Evolutionary conservation across 345 rosid species (phyloP), one percentile per base, ranked within the genome.

Genomic region (Dipteronia sinensis): DNA sequence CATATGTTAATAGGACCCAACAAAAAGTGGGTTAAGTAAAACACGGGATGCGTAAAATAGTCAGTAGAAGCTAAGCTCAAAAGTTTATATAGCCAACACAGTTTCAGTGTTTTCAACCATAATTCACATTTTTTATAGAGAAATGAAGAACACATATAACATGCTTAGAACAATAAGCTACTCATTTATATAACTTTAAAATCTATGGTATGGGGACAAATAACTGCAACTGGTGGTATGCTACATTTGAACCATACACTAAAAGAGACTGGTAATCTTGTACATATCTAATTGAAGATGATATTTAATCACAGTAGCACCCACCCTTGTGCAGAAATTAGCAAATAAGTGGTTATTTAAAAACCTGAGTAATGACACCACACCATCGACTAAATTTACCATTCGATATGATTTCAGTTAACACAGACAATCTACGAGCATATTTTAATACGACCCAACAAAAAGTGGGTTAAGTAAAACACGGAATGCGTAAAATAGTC

Each of bases 171-270:
- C 2, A 20, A 3, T 67, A 20, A 13, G 13, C 25, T 2, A 51
- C 40, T 47, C 20, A 0, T 47, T 47, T 47, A 22, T 69, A 47
- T 49, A 69, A 47, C 59, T 47, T 47, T 17, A 1, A 69, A 10
- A 23, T 56, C 19, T 34, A 17, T 17, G 25, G 20, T 20, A 2
- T 5, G 23, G 20, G 42, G 59, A 65, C 13, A 6, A 9, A 38
- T 74, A 42, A 25, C 53, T 29, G 64, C 22, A 34, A 58, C 77
- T 55, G 73, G 71, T 10, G 70, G 71, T 61, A 67, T 49, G 80
- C 34, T n/a, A n/a, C n/a, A n/a, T n/a, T 49, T 27, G 23, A 56
- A 40, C 75, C 67, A 40, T 49, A 27, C 83, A 73, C 13, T 17
- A 25, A 56, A 29, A 40, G 59, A 25, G n/a, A 62, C 4, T 15